These are phyloP conservation scores for Microthyrium microscopicum DNA, from an alignment of 2,329 filamentous ascomycete species.

Conservation along the genomic window DNA sequence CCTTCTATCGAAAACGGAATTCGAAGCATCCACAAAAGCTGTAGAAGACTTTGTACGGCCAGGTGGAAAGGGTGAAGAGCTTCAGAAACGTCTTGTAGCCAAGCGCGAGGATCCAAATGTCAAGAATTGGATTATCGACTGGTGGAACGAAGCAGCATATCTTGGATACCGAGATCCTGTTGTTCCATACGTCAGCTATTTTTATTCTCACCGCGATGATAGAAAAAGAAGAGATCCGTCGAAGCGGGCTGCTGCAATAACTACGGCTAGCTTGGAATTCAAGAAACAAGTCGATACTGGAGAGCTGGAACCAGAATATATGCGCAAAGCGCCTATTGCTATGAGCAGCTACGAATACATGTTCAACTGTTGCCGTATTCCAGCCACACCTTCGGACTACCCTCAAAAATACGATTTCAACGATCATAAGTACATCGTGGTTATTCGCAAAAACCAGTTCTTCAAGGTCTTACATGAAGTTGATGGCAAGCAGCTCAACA, in stretches of 20 bases:
- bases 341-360: slow-evolving; percentile 99
- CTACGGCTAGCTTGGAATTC: slow-evolving; percentile 76
- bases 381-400: slow-evolving; percentile 66
- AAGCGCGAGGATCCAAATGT: slow-evolving; percentile 60
- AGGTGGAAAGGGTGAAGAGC: slow-evolving; percentile 63
- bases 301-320: slow-evolving; percentile 88
- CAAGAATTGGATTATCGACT: slow-evolving; percentile 93
- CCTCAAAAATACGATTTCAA: slow-evolving; percentile 61
- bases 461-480: slow-evolving; percentile 80
- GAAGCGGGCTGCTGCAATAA: slow-evolving; percentile 83
- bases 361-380: slow-evolving; percentile 87
- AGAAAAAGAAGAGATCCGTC: slow-evolving; percentile 70
- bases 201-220: slow-evolving; percentile 96
- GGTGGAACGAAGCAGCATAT: slow-evolving; percentile 96
- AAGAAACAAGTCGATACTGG: slow-evolving; percentile 77
- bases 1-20: slow-evolving; percentile 51
- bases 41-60: slow-evolving; percentile 79
- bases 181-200: slow-evolving; percentile 96
- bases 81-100: slow-evolving; percentile 77
- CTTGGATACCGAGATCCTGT: slow-evolving; percentile 87
- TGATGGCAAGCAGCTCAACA: slow-evolving; percentile 70
- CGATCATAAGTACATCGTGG: slow-evolving; percentile 75
- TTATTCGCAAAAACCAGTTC: slow-evolving; percentile 89
- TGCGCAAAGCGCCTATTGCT: slow-evolving; percentile 92
- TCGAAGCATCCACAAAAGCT: slow-evolving; percentile 58